Conservation (phyloP, 768 basidiomycete genomes). For the Hemileccinum impolitum region DNA sequence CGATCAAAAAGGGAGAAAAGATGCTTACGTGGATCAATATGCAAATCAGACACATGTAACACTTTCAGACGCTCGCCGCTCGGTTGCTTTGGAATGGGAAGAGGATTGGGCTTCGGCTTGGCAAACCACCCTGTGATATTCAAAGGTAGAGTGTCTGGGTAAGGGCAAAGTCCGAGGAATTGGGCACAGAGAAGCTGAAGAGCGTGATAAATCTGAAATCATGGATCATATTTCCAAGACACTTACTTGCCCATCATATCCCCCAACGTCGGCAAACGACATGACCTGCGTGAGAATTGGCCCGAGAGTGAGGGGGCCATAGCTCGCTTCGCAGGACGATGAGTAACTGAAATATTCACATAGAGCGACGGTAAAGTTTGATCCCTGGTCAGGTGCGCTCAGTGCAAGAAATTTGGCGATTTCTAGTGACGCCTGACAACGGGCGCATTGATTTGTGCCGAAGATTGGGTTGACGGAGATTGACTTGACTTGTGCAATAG, state of each 20-base stretch:
- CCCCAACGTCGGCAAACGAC: constrained; percentile 66
- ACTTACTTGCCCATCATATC: constrained; percentile 67
- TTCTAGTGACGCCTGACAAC: constrained; percentile 59
- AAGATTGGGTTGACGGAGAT: constrained; percentile 54
- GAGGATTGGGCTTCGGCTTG: constrained; percentile 70
- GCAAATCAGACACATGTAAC: constrained; percentile 74
- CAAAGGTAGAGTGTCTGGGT: constrained; percentile 55
- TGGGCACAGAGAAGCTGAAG: constrained; percentile 55
- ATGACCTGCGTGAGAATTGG: constrained; percentile 67
- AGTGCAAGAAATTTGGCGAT: constrained; percentile 64
- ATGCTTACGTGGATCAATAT: constrained; percentile 64
- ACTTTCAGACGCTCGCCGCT: constrained; percentile 69
- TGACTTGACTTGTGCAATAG: constrained; percentile 55
- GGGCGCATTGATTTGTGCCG: constrained; percentile 49
- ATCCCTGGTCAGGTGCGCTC: constrained; percentile 58
- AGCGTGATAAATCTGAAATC: not conserved
- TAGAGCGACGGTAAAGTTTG: constrained; percentile 52
- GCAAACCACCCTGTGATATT: constrained; percentile 68
- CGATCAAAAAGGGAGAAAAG: no score
- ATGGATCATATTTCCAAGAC: not conserved
- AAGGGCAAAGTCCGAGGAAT: constrained; percentile 54
- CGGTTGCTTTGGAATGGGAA: constrained; percentile 53
- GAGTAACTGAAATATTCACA: constrained; percentile 60
- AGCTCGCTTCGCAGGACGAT: constrained; percentile 46
- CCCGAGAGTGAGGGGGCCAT: constrained; percentile 48